These are phyloP conservation scores for Dendrobium catenatum DNA, from an alignment of 106 monocot genomes.

Conservation along the genomic window DNA sequence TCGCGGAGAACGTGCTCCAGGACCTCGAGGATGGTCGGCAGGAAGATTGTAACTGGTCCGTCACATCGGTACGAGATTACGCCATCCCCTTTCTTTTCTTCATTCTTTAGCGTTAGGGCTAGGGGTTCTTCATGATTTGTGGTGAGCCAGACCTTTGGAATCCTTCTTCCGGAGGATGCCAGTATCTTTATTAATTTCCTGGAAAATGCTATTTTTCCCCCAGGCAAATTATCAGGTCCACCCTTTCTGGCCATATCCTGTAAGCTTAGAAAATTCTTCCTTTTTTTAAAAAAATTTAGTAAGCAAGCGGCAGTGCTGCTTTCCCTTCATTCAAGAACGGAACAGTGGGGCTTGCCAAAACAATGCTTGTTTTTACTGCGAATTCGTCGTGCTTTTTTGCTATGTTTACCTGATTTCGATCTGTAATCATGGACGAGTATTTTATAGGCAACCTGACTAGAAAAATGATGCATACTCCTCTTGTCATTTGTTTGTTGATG, in stretches of 20 bases:
- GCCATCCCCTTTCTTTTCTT: background rate
- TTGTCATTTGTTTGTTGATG: background rate
- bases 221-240: background rate
- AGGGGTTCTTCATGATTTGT: background rate
- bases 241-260: background rate
- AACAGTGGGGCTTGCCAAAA: background rate
- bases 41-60: slow-evolving; percentile 57
- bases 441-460: background rate
- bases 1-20: slow-evolving; percentile 45
- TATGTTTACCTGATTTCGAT: background rate
- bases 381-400: background rate
- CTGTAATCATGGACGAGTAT: background rate
- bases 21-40: slow-evolving; percentile 36
- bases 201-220: background rate
- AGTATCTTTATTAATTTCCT: background rate
- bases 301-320: background rate
- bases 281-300: background rate
- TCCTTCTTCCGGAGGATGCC: background rate
- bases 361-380: background rate
- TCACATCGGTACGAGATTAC: slow-evolving; percentile 43
- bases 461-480: background rate
- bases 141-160: background rate
- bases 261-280: background rate
- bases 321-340: background rate
- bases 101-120: background rate